Percentiles rank a stretch among this genome's conserved stretches.
Conservation (phyloP, 352 stramenopile species). For the Phytophthora hibernalis region DNA sequence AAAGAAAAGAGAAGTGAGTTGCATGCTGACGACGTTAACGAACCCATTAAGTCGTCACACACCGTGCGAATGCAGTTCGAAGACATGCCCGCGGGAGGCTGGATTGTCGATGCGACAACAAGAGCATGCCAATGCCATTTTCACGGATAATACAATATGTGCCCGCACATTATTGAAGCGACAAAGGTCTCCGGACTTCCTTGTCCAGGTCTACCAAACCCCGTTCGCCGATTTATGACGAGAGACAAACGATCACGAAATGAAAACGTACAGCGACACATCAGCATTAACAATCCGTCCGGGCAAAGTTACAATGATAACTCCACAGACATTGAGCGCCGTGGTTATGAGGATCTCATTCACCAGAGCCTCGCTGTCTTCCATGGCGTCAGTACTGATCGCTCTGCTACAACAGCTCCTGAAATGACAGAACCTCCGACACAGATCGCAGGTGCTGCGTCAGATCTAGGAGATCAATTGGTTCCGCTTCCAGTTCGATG, state of each 20-base stretch:
- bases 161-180: conserved; percentile 10
- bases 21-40: not conserved
- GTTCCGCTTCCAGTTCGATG: too few species aligned
- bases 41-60: conserved; percentile 13
- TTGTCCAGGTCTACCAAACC: not conserved
- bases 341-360: too few species aligned
- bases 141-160: conserved; percentile 10
- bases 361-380: too few species aligned
- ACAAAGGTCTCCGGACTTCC: conserved; percentile 4
- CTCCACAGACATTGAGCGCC: too few species aligned
- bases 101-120: conserved; percentile 9
- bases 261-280: not conserved
- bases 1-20: not conserved
- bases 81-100: not conserved
- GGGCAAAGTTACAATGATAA: not conserved
- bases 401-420: too few species aligned
- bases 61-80: conserved; percentile 3
- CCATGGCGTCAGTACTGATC: too few species aligned
- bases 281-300: too few species aligned
- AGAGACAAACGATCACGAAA: not conserved
- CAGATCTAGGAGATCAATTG: too few species aligned
- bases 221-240: not conserved
- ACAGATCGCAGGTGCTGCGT: too few species aligned
- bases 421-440: too few species aligned
- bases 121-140: conserved; percentile 15